Base-by-base conservation (phyloP, 192 early-diverging fungal species). In the Bifiguratus adelaidae region DNA sequence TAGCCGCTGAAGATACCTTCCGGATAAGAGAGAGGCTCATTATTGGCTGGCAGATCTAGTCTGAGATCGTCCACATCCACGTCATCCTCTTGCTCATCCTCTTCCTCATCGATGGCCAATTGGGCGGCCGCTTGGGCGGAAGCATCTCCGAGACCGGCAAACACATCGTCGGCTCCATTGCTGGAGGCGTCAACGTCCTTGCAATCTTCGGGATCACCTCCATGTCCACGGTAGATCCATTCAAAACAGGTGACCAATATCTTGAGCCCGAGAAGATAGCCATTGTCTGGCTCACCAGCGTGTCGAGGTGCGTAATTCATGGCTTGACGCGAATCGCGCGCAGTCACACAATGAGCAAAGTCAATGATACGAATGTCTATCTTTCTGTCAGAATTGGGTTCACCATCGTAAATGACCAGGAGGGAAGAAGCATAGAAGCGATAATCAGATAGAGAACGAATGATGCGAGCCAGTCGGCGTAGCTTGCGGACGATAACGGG, bases 301-400 rank as follows among this genome's bases (percentile, higher is more conserved):
- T 65, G 55, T 46, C 60, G 55, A 0, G 74, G 72, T 11, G 72
- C 69, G 44, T 70, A 74, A 3, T 15, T 32, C 24, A 54, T 47
- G 5, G 19, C 24, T 16, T 30, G 26, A 6, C 44, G 53, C 9
- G 52, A 41, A 23, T 72, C 60, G 12, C 65, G 58, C 9, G 68
- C 72, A 4, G 77, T 78, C 0, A 89, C 78, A 52, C 89, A 92
- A 48, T 97, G 84, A 7, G 91, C 90, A 68, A 99, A 99, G 56
- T 99, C 95, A 52, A 99, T 99, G 63, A 99, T 91, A 35, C 83
- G 80, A 24, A 99, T 59, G 50, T 93, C 82, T 6, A 88, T 85
- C 20, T 74, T 70, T 0, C 40, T 42, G 1, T 28, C 32, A 9
- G 21, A 26, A 5, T 24, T 11, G 6, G 57, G 48, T 16, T 63